Base-by-base conservation (phyloP, 495 filamentous ascomycete species). In the Aspergillus panamensis region DNA sequence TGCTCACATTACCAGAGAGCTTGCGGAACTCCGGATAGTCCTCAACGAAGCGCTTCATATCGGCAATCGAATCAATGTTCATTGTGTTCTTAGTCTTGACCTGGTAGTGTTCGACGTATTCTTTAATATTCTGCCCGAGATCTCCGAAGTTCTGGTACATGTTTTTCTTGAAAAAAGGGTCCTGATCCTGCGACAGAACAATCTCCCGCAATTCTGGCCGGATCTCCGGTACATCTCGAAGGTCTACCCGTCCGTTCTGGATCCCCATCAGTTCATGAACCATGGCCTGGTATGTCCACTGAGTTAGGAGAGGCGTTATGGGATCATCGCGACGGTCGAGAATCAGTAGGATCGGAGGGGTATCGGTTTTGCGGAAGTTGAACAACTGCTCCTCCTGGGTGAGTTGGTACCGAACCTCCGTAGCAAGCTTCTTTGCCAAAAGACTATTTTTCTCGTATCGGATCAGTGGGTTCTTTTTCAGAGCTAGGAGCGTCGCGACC, bases 281-380 rank as follows among this genome's bases (percentile, higher is more conserved):
- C 94, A 97, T 97, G 8, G 95, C 95, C 70, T 97, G 94, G 69
- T 98, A 98, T 30, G 94, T 97, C 94, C 94, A 98, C 69, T 98
- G 94, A 9, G 90, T 95, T 45, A 98, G 81, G 25, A 98, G 73
- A 0, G 94, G 94, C n/a, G 94, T 98, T 42, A 97, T 87, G 2
- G 94, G 95, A 62, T 98, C 94, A 70, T 97, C 92, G 69, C 94
- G 83, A 32, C 94, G 84, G 73, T 98, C 94, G 16, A 97, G 72
- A 50, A 98, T 84, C 50, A 98, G 78, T 5, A 98, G 78, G 63
- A 98, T 90, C 1, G 95, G 95, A 2, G 95, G 89, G 2, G 94
- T 98, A 73, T 98, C 94, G 48, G 89, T 89, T 68, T 89, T 92
- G 68, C 93, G 81, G 72, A 98, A 98, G 71, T 97, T 93, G 73